Percentiles rank a stretch among this genome's conserved stretches.
Conservation (phyloP, 768 basidiomycete species). For the Tricholoma sp. region DNA sequence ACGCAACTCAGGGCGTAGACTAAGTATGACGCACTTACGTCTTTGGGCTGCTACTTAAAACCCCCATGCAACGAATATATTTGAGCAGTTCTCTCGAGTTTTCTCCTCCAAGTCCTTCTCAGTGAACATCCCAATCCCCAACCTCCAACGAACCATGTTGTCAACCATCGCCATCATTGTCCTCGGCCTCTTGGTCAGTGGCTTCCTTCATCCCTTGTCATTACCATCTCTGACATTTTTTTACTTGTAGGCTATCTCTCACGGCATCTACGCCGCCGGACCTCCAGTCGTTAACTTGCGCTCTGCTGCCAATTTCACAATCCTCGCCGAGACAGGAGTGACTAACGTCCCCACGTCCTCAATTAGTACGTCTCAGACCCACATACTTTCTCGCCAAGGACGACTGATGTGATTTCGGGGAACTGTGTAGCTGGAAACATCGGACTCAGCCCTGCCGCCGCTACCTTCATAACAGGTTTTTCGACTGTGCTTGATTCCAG, state of each 20-base stretch:
- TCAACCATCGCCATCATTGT: too few relatives aligned
- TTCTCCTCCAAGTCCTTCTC: not conserved
- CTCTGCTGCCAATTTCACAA: not conserved
- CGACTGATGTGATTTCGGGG: not conserved
- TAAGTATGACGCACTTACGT: not conserved
- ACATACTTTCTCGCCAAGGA: not conserved
- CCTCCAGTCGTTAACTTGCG: not conserved
- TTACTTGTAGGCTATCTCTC: not conserved
- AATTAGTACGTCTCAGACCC: not conserved
- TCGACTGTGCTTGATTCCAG: constrained; percentile 11
- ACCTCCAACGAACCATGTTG: not conserved
- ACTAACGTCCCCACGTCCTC: not conserved
- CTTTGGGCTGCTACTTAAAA: not conserved
- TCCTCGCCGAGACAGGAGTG: not conserved
- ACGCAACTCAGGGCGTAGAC: not conserved
- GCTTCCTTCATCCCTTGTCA: not conserved
- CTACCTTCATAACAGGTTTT: constrained; percentile 18
- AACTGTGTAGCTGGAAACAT: constrained; percentile 13
- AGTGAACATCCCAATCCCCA: not conserved
- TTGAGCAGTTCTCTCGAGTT: not conserved
- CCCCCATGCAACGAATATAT: not conserved
- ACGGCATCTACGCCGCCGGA: not conserved
- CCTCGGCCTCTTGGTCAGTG: too few relatives aligned
- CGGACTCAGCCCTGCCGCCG: constrained; percentile 17
- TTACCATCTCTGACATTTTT: not conserved